These are phyloP conservation scores for Epichloe sylvatica DNA, from an alignment of 2,329 filamentous ascomycete genomes.

Conservation along the genomic window DNA sequence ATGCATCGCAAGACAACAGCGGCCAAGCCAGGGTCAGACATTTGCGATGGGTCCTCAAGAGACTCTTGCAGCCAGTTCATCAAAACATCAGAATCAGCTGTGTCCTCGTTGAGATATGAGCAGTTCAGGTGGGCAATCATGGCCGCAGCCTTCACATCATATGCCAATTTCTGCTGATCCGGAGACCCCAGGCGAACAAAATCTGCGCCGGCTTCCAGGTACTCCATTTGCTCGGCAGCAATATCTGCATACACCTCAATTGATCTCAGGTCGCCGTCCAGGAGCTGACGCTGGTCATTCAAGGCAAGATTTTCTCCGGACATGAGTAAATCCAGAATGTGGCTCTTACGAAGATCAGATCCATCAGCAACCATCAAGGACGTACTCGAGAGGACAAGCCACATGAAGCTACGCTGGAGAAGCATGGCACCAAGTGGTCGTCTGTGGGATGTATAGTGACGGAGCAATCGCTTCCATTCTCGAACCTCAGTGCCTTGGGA, in stretches of 20 bases:
- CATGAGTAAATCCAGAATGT: constrained; percentile 64
- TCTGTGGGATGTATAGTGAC: constrained; percentile 66
- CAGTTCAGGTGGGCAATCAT: constrained; percentile 79
- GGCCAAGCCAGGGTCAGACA: constrained; percentile 65
- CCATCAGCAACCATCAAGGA: constrained; percentile 56
- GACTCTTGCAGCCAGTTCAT: constrained; percentile 78
- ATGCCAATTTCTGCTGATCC: constrained; percentile 76
- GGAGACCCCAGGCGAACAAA: constrained; percentile 69
- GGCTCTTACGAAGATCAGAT: constrained; percentile 41
- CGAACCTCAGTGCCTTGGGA: constrained; percentile 50
- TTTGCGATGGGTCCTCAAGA: constrained; percentile 64
- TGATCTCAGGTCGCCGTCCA: constrained; percentile 39
- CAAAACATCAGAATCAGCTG: constrained; percentile 64
- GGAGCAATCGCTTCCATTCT: constrained; percentile 79
- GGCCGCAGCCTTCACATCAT: constrained; percentile 70
- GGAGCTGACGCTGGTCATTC: constrained; percentile 17
- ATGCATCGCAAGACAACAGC: constrained; percentile 67
- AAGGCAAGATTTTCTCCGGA: constrained; percentile 36
- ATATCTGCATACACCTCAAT: constrained; percentile 55
- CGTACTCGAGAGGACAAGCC: constrained; percentile 64
- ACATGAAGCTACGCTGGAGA: constrained; percentile 77
- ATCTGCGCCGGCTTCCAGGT: constrained; percentile 78
- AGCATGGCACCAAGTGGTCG: constrained; percentile 84
- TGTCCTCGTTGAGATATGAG: constrained; percentile 64
- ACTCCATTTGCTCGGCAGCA: constrained; percentile 68